Conservation (phyloP, 2,329 filamentous ascomycete genomes). For the Fusarium drepaniforme region DNA sequence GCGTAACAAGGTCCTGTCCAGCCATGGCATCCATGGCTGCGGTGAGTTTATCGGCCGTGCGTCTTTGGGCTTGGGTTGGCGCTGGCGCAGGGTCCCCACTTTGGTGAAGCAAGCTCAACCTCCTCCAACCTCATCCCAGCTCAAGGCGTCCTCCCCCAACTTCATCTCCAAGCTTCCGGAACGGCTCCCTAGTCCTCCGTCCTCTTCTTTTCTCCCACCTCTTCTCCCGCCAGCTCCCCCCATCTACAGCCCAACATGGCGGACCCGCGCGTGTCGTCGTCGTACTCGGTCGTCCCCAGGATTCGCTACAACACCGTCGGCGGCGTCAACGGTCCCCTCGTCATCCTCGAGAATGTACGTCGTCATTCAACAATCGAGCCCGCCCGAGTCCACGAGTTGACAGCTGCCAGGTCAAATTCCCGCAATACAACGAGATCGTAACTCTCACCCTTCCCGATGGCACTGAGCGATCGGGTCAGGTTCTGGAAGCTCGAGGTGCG, state of each 20-base stretch:
- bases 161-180: constrained; percentile 41
- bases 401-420: constrained; percentile 87
- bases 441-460: constrained; percentile 96
- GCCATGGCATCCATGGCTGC: background rate
- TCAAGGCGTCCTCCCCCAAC: constrained; percentile 42
- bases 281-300: constrained; percentile 70
- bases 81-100: constrained; percentile 50
- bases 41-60: constrained; percentile 43
- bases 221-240: constrained; percentile 30
- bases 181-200: constrained; percentile 34
- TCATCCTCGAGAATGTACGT: constrained; percentile 92
- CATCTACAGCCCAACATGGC: constrained; percentile 56
- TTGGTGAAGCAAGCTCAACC: constrained; percentile 54
- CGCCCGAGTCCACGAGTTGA: constrained; percentile 39
- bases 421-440: constrained; percentile 97
- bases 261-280: constrained; percentile 70
- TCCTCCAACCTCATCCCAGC: constrained; percentile 53
- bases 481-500: constrained; percentile 95
- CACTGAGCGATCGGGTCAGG: constrained; percentile 91
- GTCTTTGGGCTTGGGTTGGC: constrained; percentile 30
- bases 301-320: constrained; percentile 98
- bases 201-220: constrained; percentile 28
- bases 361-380: constrained; percentile 11
- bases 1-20: constrained; percentile 13
- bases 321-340: constrained; percentile 96